Evolutionary conservation across 106 monocot genomes (phyloP), one percentile per base, ranked within the genome.

Genomic region (Agapanthus africanus): DNA sequence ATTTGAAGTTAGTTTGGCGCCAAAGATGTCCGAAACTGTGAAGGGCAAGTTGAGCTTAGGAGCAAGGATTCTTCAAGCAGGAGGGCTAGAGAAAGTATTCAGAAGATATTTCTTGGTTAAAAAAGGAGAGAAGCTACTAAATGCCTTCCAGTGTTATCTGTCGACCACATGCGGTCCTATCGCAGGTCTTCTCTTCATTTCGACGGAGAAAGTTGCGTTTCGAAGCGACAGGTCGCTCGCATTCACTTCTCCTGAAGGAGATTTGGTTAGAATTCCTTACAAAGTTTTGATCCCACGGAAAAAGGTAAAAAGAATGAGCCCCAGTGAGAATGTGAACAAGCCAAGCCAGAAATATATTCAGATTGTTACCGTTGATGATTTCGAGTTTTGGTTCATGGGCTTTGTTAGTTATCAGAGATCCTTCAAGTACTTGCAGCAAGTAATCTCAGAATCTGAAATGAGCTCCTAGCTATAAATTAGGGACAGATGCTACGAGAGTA

Each of bases 321-420:
- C 73, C 37, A 69, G 71, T 26, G 82, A 75, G 77, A 83, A 77
- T 34, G 34, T 50, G 32, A 60, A 68, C 68, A 80, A 83, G 37
- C 82, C 80, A 40, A 78, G 37, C 19, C 74, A 83, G 59, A 87
- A 87, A 39, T 83, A 83, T 51, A 80, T 83, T 33, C 83, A 75
- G 68, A 75, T 83, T 41, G 78, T 69, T 14, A 83, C 83, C 0
- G 75, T 70, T 30, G 87, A 83, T 66, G 83, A 80, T 39, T 83
- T 80, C 57, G 83, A 87, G 71, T 87, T 87, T 70, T 87, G 82
- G 82, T 87, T 82, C 54, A 80, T 83, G 87, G 87, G 87, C 6
- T 83, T 87, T 35, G 65, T 87, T 11, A 65, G 47, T 63, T 83
- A 83, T 72, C 76, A 74, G 70, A 78, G 76, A 74, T 71, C 79